Evolutionary conservation across 495 filamentous ascomycete species (phyloP).

Genomic region (Poronia punctata): DNA sequence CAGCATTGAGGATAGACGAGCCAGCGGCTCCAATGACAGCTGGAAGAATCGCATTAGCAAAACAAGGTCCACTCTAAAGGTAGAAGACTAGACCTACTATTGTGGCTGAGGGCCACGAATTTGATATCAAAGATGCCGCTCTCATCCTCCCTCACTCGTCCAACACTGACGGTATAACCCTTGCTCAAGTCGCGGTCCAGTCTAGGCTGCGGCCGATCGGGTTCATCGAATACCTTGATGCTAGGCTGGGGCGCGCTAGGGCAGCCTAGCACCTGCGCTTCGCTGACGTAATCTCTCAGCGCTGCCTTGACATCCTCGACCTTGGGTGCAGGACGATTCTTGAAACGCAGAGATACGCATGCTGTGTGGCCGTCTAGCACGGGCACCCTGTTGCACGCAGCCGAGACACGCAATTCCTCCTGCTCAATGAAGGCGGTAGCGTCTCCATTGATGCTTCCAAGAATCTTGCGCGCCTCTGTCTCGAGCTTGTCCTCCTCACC

Average conservation of each 20-base stretch:
- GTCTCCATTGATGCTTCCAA: constrained; percentile 59
- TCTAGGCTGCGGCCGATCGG: constrained; percentile 76
- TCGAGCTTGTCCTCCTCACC: constrained; percentile 87
- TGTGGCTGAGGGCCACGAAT: constrained; percentile 78
- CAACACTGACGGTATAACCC: constrained; percentile 78
- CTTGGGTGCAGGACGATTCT: constrained; percentile 43
- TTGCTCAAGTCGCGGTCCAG: constrained; percentile 67
- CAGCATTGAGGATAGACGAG: constrained; percentile 88
- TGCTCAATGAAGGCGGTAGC: constrained; percentile 62
- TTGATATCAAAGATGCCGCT: constrained; percentile 76
- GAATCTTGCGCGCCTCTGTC: constrained; percentile 79
- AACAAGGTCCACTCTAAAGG: neutral
- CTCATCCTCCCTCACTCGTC: constrained; percentile 65
- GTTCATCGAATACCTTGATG: constrained; percentile 73
- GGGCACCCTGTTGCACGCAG: constrained; percentile 74
- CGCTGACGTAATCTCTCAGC: constrained; percentile 64
- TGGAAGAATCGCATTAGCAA: constrained; percentile 15
- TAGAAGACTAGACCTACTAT: constrained; percentile 50
- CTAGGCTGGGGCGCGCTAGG: constrained; percentile 67
- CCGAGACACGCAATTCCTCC: constrained; percentile 57
- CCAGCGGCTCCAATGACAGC: constrained; percentile 92
- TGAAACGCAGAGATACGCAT: constrained; percentile 72
- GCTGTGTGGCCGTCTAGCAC: constrained; percentile 82
- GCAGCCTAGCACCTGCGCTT: constrained; percentile 66
- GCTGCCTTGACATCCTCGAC: constrained; percentile 64